These are phyloP conservation scores for Scedosporium boydii DNA, from an alignment of 2,329 filamentous ascomycete genomes.

Conservation along the genomic window DNA sequence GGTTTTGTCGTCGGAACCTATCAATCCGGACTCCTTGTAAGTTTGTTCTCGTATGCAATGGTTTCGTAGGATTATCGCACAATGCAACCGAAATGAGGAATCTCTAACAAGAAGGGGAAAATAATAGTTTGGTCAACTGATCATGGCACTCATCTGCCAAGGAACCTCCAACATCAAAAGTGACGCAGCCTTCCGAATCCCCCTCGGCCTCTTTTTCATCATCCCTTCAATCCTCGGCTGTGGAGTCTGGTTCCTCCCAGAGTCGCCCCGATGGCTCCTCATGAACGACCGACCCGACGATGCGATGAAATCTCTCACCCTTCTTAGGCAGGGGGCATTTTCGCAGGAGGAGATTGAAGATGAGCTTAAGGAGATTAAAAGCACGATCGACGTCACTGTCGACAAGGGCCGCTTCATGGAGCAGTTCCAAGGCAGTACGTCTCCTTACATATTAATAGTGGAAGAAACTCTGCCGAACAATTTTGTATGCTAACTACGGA, in stretches of 20 bases:
- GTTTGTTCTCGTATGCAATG: background rate
- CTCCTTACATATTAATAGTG: no score
- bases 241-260: conserved; percentile 2
- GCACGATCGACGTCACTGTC: conserved; percentile 10
- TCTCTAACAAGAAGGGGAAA: background rate
- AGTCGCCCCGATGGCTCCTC: conserved; percentile 22
- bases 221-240: conserved; percentile 16
- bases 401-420: conserved; percentile 16
- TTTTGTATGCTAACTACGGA: no score
- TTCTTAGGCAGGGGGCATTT: conserved; percentile 15
- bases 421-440: conserved; percentile 5
- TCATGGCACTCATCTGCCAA: conserved; percentile 17
- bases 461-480: no score
- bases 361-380: conserved; percentile 11
- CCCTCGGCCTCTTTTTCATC: conserved; percentile 22
- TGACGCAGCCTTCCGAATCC: conserved; percentile 23
- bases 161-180: conserved; percentile 18
- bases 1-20: conserved; percentile 22
- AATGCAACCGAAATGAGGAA: no score
- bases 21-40: conserved; percentile 16
- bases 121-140: conserved; percentile 10
- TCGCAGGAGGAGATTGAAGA: conserved; percentile 15
- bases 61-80: no score
- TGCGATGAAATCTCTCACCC: conserved; percentile 15
- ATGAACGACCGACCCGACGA: conserved; percentile 17